Evolutionary conservation across 441 rosid species (phyloP).

Genomic region (Bocquillonia castaneifolia): DNA sequence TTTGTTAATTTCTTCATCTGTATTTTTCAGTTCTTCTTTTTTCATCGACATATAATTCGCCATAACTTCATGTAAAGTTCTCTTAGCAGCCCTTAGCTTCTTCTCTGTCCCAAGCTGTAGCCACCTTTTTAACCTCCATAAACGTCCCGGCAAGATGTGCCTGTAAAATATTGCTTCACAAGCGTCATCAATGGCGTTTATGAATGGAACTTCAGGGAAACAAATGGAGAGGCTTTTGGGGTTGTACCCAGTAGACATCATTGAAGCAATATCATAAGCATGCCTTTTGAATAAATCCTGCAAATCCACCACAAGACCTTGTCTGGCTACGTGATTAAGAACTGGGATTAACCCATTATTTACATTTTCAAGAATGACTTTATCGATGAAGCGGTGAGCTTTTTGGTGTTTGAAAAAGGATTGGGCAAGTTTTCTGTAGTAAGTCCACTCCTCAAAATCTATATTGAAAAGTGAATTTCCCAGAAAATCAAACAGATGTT

Average conservation of each 20-base stretch:
- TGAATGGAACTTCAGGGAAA: background rate
- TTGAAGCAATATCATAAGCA: background rate
- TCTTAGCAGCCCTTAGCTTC: background rate
- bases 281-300: background rate
- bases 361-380: background rate
- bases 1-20: background rate
- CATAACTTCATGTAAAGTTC: background rate
- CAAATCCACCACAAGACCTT: background rate
- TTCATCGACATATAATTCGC: background rate
- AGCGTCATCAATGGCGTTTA: constrained; percentile 1
- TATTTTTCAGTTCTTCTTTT: background rate
- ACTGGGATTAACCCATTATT: background rate
- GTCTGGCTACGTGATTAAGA: constrained; percentile 1
- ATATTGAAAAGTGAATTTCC: background rate
- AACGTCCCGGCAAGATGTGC: background rate
- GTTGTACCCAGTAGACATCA: background rate
- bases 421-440: background rate
- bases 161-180: background rate
- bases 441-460: constrained; percentile 7
- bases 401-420: background rate
- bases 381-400: background rate
- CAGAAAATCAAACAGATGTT: background rate
- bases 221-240: background rate
- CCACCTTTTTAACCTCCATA: constrained; percentile 5
- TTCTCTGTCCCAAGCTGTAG: constrained; percentile 1